Base-by-base conservation (phyloP, 805 yeast species). In the Teunomyces funiuensis region DNA sequence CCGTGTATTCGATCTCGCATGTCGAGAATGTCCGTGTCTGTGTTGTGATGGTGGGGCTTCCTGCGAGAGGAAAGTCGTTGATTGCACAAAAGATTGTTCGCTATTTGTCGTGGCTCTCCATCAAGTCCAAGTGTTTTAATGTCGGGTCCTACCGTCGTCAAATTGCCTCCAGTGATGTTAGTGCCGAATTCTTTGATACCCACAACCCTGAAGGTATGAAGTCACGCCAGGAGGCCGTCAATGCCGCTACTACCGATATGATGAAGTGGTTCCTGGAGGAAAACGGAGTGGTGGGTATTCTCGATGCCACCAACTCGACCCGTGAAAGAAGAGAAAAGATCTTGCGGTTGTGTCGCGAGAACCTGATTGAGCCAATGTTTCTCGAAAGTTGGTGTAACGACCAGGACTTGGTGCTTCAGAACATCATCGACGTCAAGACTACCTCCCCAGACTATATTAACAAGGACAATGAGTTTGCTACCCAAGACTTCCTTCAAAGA, bases 41-140 rank as follows among this genome's bases (percentile, higher is more conserved):
- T 68, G 96, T 88, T 29, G 83, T 88, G 14, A 85, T 88, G 86
- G 93, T 86, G 28, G 95, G 95, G 2, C 66, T 85, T 28, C 95
- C 95, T 9, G 91, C 93, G 10, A 77, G 98, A 43, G 99, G 99
- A 3, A 93, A 93, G 63, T 85, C 96, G 3, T 82, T 89, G 62
- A 91, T 93, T 47, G 89, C 98, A 2, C 96, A 89, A 59, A 93
- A 91, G 60, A 85, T 93, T 40, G 96, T 91, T 23, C 76, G 98
- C 36, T 93, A 91, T 58, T 73, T 93, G 40, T 81, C 89, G 25
- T 93, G 99, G 99, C 74, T 91, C 28, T 85, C 95, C 2, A 85
- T 93, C 42, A 79, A 79, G 45, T 87, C 96, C 19, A 83, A 82
- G 58, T 84, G 89, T 43, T 93, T 93, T 68, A 89, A 88, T 57